A percentile compares a stretch with the other conserved stretches of the same genome.
phyloP scores from a whole-genome alignment of 352 stramenopile species.

The Stramenopiles sp. region DNA sequence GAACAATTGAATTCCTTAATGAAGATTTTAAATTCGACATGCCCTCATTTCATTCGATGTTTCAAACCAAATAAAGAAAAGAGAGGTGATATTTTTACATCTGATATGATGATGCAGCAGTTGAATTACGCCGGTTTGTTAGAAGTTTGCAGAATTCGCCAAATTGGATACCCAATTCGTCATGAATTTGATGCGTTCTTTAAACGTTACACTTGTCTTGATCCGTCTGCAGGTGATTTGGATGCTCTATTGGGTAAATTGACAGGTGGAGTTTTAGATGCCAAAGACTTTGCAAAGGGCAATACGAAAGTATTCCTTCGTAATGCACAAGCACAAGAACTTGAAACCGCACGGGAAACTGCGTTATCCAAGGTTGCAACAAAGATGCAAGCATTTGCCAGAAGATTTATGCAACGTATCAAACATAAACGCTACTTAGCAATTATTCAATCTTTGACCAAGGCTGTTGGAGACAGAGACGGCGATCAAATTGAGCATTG shows the following conservation, averaged over 20 bases:
- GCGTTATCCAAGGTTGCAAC: neutral
- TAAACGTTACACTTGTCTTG: no score
- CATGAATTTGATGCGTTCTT: neutral
- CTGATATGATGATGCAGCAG: neutral
- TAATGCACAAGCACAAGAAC: neutral
- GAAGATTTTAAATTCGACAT: constrained; percentile 71
- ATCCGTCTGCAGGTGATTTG: no score
- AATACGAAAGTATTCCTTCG: neutral
- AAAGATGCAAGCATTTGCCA: neutral
- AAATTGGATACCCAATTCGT: neutral
- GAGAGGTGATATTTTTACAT: neutral
- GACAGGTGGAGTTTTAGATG: neutral
- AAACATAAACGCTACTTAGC: neutral
- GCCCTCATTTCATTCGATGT: constrained; percentile 90
- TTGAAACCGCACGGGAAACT: neutral
- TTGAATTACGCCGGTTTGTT: neutral
- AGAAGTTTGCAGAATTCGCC: neutral
- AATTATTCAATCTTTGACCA: neutral
- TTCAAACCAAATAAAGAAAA: constrained; percentile 56
- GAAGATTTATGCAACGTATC: neutral
- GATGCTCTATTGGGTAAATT: neutral
- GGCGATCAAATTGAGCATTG: neutral
- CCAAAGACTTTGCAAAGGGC: neutral
- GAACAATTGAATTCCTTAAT: constrained; percentile 42
- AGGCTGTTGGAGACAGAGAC: neutral